A percentile compares a stretch with the other conserved stretches of the same genome.
phyloP scores from a whole-genome alignment of 495 filamentous ascomycete species.

The Daldinia childiae region DNA sequence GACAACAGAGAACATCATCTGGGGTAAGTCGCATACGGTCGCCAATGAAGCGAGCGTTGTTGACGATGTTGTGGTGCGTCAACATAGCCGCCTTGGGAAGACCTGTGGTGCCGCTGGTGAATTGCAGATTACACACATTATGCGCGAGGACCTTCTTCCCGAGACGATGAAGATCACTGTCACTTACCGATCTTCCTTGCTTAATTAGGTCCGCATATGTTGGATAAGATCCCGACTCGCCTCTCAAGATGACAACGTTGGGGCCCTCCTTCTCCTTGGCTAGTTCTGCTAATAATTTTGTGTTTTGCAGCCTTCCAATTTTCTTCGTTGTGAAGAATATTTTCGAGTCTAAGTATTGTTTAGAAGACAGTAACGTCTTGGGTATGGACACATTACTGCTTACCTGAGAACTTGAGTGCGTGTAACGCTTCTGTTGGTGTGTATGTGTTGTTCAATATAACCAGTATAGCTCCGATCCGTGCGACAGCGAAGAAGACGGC shows the following conservation, averaged over 20 bases:
- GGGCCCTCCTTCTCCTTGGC: slow-evolving; percentile 49
- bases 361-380: neutral
- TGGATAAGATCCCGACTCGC: slow-evolving; percentile 57
- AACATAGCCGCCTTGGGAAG: slow-evolving; percentile 80
- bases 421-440: slow-evolving; percentile 70
- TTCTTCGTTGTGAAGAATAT: slow-evolving; percentile 70
- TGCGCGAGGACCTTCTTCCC: slow-evolving; percentile 62
- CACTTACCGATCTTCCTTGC: slow-evolving; percentile 51
- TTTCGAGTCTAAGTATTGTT: slow-evolving; percentile 57
- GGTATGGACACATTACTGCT: slow-evolving; percentile 18
- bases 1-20: slow-evolving; percentile 72
- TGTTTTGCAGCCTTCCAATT: slow-evolving; percentile 66
- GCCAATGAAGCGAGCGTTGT: slow-evolving; percentile 75
- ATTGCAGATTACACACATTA: slow-evolving; percentile 75
- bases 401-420: slow-evolving; percentile 71
- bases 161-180: slow-evolving; percentile 45
- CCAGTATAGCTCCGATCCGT: slow-evolving; percentile 71
- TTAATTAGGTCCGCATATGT: slow-evolving; percentile 63
- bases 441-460: slow-evolving; percentile 78
- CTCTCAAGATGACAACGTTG: slow-evolving; percentile 66
- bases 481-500: slow-evolving; percentile 74
- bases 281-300: slow-evolving; percentile 62
- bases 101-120: slow-evolving; percentile 76
- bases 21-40: slow-evolving; percentile 72
- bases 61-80: slow-evolving; percentile 75